These are phyloP conservation scores for Stellera chamaejasme DNA, from an alignment of 345 rosid genomes.

Conservation along the genomic window DNA sequence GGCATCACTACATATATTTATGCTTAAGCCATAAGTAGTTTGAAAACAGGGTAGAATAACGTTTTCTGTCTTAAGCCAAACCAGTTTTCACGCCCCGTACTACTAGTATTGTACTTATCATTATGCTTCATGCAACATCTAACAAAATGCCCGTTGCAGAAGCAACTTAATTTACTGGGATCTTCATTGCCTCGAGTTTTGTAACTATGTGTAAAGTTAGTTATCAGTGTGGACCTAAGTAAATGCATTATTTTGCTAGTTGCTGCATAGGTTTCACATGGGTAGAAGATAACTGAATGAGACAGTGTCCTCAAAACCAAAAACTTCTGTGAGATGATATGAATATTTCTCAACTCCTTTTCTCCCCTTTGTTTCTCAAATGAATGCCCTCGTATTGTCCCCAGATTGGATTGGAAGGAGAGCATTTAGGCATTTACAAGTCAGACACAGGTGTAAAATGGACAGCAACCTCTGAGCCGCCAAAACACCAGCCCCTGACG, in stretches of 20 bases:
- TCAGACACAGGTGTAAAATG: conserved; percentile 48
- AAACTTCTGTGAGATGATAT: not conserved
- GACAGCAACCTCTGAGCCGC: conserved; percentile 62
- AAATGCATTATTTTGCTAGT: too few species aligned
- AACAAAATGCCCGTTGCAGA: too few species aligned
- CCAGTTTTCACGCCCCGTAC: too few species aligned
- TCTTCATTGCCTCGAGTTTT: too few species aligned
- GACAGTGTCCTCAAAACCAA: conserved; percentile 3
- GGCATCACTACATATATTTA: too few species aligned
- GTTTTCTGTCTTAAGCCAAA: too few species aligned
- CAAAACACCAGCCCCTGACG: conserved; percentile 64
- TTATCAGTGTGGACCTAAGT: too few species aligned
- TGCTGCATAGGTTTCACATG: conserved; percentile 5
- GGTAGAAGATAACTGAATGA: conserved; percentile 2
- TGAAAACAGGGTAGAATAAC: not conserved
- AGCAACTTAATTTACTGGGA: too few species aligned
- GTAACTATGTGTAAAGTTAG: too few species aligned
- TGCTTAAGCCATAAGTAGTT: not conserved
- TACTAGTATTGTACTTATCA: too few species aligned
- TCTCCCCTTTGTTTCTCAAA: not conserved
- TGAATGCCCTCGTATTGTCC: conserved; percentile 11
- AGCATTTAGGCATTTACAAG: conserved; percentile 53
- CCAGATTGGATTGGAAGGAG: conserved; percentile 83
- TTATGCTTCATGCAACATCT: too few species aligned
- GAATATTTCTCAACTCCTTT: conserved; percentile 6